Conservation (phyloP, 768 basidiomycete genomes). For the Neoboletus magnificus region DNA sequence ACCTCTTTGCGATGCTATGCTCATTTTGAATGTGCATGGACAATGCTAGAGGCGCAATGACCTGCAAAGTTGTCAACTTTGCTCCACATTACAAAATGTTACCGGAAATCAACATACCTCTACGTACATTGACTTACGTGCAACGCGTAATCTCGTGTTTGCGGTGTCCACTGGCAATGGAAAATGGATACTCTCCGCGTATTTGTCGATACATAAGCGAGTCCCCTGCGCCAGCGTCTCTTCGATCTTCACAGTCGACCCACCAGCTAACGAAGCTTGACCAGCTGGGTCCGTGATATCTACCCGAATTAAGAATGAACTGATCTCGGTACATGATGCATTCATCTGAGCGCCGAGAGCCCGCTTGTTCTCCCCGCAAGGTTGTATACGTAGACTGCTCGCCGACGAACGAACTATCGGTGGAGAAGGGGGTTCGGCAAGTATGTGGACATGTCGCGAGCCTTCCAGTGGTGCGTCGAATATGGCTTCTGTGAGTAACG, state of each 20-base stretch:
- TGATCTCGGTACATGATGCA: slow-evolving; percentile 9
- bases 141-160: slow-evolving; percentile 42
- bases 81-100: neutral
- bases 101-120: slow-evolving; percentile 22
- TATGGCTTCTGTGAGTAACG: slow-evolving; percentile 12
- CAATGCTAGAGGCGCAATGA: slow-evolving; percentile 17
- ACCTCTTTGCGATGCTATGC: slow-evolving; percentile 21
- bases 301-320: slow-evolving; percentile 18
- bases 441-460: slow-evolving; percentile 23
- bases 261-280: slow-evolving; percentile 14
- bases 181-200: slow-evolving; percentile 32
- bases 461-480: slow-evolving; percentile 20
- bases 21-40: slow-evolving; percentile 17
- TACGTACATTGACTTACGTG: slow-evolving; percentile 53
- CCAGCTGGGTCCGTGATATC: slow-evolving; percentile 23
- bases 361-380: slow-evolving; percentile 13
- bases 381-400: neutral
- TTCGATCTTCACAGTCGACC: slow-evolving; percentile 18
- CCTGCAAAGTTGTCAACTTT: slow-evolving; percentile 10
- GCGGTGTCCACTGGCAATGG: slow-evolving; percentile 44
- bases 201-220: slow-evolving; percentile 12
- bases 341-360: slow-evolving; percentile 16
- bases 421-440: slow-evolving; percentile 19
- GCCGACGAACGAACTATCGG: neutral
- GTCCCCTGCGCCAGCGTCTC: neutral